Base-by-base conservation (phyloP, 768 basidiomycete genomes). In the Suillus subaureus region DNA sequence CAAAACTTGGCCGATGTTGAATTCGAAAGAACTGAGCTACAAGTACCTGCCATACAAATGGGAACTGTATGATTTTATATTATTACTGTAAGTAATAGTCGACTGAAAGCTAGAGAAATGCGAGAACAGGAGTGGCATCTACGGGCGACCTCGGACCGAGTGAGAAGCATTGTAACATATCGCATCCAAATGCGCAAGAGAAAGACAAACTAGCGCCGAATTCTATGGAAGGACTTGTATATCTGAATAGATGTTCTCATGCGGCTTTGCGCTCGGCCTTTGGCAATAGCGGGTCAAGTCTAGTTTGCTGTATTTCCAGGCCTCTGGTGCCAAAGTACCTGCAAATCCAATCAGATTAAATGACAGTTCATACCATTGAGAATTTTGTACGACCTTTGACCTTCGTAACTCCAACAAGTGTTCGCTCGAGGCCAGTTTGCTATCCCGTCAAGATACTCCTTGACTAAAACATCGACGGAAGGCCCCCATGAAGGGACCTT, bases 301-400 rank as follows among this genome's bases (percentile, higher is more conserved):
- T 68, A 6, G 67, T 69, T 61, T 64, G 61, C 67, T 74, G 70
- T 31, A 73, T 66, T 43, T 76, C 69, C 11, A 58, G 47, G 0
- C 78, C 77, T 35, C 55, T 66, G 23, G 31, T 68, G 0, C 77
- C 78, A 55, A 76, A 78, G 69, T 77, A 78, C n/a, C 77, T 57
- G 37, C 2, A 39, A n/a, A 16, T 57, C n/a, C 33, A 23, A 37
- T 39, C 56, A 3, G 8, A 37, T 13, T 57, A 26, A 57, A 8
- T 26, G 23, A 18, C 9, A 9, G 4, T 5, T 26, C 23, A 39
- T 15, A 26, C 23, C 15, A 9, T 16, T 2, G 4, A n/a, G 15
- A 26, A 57, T 16, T 7, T 16, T 1, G 2, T 5, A 3, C 15
- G 15, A 57, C 56, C 37, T 56, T 49, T 66, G 65, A 16, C 69